These are phyloP conservation scores for Tilletia setariae DNA, from an alignment of 1,284 basidiomycete genomes.

Conservation along the genomic window DNA sequence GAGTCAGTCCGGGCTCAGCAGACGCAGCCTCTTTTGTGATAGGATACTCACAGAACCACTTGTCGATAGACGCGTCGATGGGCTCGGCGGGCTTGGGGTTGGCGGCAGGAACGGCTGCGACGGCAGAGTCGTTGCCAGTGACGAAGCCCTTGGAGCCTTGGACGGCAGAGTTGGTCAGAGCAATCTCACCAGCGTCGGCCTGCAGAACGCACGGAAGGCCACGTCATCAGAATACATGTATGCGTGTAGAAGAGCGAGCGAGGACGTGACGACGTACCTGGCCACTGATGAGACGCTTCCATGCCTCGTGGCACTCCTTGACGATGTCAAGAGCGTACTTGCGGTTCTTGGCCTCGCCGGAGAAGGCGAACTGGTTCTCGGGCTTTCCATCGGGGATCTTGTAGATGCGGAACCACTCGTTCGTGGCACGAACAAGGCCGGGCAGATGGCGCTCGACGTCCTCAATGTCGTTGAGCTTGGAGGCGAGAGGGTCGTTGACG, in stretches of 20 bases:
- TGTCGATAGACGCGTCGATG: slow-evolving; percentile 54
- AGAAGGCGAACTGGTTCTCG: slow-evolving; percentile 98
- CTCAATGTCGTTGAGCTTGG: slow-evolving; percentile 97
- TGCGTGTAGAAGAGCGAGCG: too few species aligned
- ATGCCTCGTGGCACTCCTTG: slow-evolving; percentile 97
- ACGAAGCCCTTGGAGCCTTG: slow-evolving; percentile 72
- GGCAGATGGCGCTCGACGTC: slow-evolving; percentile 98
- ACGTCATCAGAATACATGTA: background rate
- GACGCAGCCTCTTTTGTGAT: too few species aligned
- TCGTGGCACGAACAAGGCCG: slow-evolving; percentile 77
- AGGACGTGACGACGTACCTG: slow-evolving; percentile 56
- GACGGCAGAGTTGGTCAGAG: slow-evolving; percentile 63
- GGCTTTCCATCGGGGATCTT: slow-evolving; percentile 96
- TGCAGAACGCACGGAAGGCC: background rate
- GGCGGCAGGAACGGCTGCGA: slow-evolving; percentile 71
- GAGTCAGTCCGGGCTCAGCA: too few species aligned
- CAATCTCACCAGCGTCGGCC: slow-evolving; percentile 14
- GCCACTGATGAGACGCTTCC: slow-evolving; percentile 86
- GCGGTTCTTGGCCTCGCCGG: slow-evolving; percentile 95
- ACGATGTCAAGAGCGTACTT: slow-evolving; percentile 98
- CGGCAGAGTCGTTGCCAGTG: slow-evolving; percentile 63
- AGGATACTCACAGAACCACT: slow-evolving; percentile 48
- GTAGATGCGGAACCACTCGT: slow-evolving; percentile 84
- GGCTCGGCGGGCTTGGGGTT: slow-evolving; percentile 58
- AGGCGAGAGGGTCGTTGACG: slow-evolving; percentile 89